Base-by-base conservation (phyloP, 441 rosid species). In the Pelargonium cotyledonis region DNA sequence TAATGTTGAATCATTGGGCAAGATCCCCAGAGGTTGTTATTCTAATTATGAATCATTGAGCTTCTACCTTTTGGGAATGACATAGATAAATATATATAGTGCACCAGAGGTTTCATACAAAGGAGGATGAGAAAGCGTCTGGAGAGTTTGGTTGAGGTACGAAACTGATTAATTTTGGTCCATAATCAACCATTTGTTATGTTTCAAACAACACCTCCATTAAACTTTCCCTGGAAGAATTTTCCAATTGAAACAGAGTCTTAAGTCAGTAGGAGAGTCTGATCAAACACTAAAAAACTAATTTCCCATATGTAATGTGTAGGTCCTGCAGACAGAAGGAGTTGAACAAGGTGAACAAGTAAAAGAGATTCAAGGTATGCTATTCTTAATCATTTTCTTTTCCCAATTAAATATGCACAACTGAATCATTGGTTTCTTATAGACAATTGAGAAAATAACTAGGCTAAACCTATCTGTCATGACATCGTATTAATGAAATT, bases 31-130 rank as follows among this genome's bases (percentile, higher is more conserved):
- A 6, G 58, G 58, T 51, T 51, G 58, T n/a, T 10, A 44, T 64
- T 26, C n/a, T 63, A 51, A 63, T 68, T 68, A 46, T 65, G 62
- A 47, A 68, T 65, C 23, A 26, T 7, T 12, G 21, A 65, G 49
- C 46, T 62, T 66, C 9, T 26, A 35, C 65, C 8, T 60, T 69
- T 73, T 43, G 14, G 40, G 55, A 16, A 77, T 83, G 63, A 72
- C 43, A 65, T 68, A 43, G 66, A 63, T 62, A 14, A 19, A 18
- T 67, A 75, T 63, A 91, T 21, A 21, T 21, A 21, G 97, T 85
- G 96, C 80, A 86, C 90, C 51, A 86, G 83, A 81, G 96, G 95
- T 19, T 87, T 85, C 80, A 81, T 88, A 72, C 96, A 91, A 74
- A 85, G 97, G 77, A 82, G 88, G 80, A 87, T 91, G 90, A 89